Base-by-base conservation (phyloP, 2,329 filamentous ascomycete genomes). In the Aureobasidium melanogenum region DNA sequence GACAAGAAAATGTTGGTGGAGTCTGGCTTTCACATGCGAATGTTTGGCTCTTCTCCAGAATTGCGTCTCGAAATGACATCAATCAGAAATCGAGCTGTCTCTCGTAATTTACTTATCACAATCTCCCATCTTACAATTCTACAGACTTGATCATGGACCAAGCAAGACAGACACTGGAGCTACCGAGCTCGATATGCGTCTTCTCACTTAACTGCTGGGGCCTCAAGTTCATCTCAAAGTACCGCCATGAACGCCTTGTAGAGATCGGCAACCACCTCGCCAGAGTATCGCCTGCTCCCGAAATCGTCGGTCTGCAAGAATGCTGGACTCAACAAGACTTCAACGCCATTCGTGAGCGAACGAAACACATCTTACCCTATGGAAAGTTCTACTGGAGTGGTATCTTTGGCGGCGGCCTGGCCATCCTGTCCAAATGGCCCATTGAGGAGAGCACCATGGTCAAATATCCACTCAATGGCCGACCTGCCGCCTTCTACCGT, bases 181-280 rank as follows among this genome's bases (percentile, higher is more conserved):
- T 72, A 70, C 66, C 84, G 7, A 73, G 82, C 19, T 77, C 76
- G 34, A 81, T 97, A 71, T 87, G 88, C 70, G 81, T 97, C 67
- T 78, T 97, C 66, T 94, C 90, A 5, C 84, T 96, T 73, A 99
- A 99, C 76, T 97, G 91, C 84, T 97, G 94, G 93, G 94, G 94
- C 56, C 85, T 97, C 64, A 93, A 95, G 70, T 91, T 85, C 77
- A 81, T 97, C 69, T 87, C 92, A 56, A 86, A 87, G 66, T 83
- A 89, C 67, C 89, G 92, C 66, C 79, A 82, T 66, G 87, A 88
- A 68, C 89, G 94, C 46, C 82, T 97, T 55, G 75, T 81, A 32
- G 89, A 96, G 73, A 97, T 97, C 69, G 93, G 91, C 59, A 85
- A 83, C 65, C 88, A 88, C 65, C 82, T 97, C 65, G 88, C 90